Evolutionary conservation across 805 yeast genomes (phyloP), one percentile per base, ranked within the genome.

Genomic region (Lipomyces starkeyi): DNA sequence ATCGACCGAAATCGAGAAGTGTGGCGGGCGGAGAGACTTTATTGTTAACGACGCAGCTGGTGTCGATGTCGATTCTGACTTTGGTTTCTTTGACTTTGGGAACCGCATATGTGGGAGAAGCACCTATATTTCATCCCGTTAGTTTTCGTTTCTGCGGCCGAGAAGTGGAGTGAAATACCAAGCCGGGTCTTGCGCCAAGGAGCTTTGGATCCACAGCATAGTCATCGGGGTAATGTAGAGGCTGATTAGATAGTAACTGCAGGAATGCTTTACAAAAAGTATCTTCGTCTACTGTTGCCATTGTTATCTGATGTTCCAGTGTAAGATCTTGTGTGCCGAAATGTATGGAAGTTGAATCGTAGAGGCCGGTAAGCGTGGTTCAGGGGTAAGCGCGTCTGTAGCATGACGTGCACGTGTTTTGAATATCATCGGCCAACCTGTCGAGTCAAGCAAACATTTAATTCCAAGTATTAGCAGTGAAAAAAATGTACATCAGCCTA

Each of bases 1-100:
- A 8, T 17, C 55, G 53, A 62, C 25, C 3, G 65, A 47, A 22
- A 64, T 22, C 53, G 55, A 43, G 61, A 69, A 67, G 35, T 69
- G 64, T 5, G 72, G 72, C 20, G 71, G 61, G 2, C 72, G 66
- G n/a, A 69, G 63, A 4, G 72, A 67, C 61, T 69, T 69, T 22
- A 69, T 52, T 14, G 66, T 53, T n/a, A 69, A 14, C 43, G 32
- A 52, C 3, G 25, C 22, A 27, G 53, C 9, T 11, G 32, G 27
- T 11, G 9, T 13, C 43, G 62, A 58, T 13, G 14, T 11, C 32
- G 55, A n/a, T 35, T 32, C 13, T 11, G 52, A 11, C 17, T 14
- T 43, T 1, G 57, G n/a, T 20, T 34, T 66, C 56, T 52, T 65
- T 7, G 49, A 53, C 54, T 68, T 68, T 13, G 63, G 61, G 17